Conservation (phyloP, 257 asterid genomes). For the Linderniella brevidens region DNA sequence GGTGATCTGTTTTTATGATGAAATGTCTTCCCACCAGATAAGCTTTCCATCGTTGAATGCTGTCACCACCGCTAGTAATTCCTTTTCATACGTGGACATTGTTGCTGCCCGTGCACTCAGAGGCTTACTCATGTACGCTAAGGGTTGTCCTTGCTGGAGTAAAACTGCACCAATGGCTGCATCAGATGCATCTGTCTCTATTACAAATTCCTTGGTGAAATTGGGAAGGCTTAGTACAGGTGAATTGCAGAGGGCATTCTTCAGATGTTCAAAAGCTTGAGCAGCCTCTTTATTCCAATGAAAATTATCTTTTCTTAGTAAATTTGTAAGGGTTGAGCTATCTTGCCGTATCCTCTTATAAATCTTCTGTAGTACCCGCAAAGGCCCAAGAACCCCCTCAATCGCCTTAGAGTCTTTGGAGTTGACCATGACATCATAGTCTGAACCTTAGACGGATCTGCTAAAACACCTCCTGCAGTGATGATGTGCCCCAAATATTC, state of each 20-base stretch:
- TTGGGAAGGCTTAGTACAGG: background rate
- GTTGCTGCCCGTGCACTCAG: background rate
- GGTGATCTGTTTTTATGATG: background rate
- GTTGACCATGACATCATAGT: background rate
- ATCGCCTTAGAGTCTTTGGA: background rate
- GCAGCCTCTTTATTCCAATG: background rate
- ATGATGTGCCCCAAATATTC: slow-evolving; percentile 1
- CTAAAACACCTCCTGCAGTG: background rate
- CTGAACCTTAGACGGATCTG: background rate
- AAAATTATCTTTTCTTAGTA: background rate
- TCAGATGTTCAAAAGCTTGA: background rate
- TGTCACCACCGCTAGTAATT: background rate
- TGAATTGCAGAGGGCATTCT: background rate
- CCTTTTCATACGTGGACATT: slow-evolving; percentile 3
- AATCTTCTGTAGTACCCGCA: background rate
- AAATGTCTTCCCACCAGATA: background rate
- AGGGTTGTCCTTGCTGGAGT: background rate
- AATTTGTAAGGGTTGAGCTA: background rate
- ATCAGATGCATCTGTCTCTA: slow-evolving; percentile 1
- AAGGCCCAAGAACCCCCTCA: slow-evolving; percentile 1
- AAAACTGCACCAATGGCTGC: slow-evolving; percentile 1
- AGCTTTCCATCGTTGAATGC: background rate
- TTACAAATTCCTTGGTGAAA: background rate
- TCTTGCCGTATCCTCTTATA: background rate
- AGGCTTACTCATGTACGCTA: slow-evolving; percentile 1